Conservation (phyloP, 352 stramenopile species). For the Poterioochromonas sp. region DNA sequence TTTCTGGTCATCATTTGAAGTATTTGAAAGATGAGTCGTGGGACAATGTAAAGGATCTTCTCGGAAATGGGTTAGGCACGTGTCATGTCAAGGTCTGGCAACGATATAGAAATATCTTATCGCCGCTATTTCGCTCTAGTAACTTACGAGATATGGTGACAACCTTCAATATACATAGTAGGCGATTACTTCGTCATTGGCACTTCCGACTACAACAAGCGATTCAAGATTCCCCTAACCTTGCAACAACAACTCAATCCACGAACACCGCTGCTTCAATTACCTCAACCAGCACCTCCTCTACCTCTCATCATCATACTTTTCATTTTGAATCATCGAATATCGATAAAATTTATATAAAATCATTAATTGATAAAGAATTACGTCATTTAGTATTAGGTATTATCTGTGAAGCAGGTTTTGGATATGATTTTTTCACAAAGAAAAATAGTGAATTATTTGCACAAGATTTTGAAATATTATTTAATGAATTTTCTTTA, state of each 20-base stretch:
- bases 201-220: background rate
- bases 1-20: slow-evolving; percentile 23
- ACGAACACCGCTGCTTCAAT: no score
- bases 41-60: background rate
- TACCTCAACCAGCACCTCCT: no score
- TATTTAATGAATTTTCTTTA: background rate
- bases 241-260: no score
- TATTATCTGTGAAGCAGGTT: slow-evolving; percentile 11
- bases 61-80: background rate
- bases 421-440: slow-evolving; percentile 15
- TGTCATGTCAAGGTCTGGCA: background rate
- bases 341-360: background rate
- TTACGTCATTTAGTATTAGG: background rate
- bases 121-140: background rate
- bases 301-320: no score
- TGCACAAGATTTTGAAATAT: background rate
- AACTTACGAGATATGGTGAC: background rate
- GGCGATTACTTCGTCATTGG: slow-evolving; percentile 22
- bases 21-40: background rate
- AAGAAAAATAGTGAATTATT: background rate
- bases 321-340: background rate
- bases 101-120: background rate
- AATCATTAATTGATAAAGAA: background rate
- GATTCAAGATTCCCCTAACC: background rate
- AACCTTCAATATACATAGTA: slow-evolving; percentile 19